phyloP scores from a whole-genome alignment of 768 basidiomycete species.

The Suillus placidus region DNA sequence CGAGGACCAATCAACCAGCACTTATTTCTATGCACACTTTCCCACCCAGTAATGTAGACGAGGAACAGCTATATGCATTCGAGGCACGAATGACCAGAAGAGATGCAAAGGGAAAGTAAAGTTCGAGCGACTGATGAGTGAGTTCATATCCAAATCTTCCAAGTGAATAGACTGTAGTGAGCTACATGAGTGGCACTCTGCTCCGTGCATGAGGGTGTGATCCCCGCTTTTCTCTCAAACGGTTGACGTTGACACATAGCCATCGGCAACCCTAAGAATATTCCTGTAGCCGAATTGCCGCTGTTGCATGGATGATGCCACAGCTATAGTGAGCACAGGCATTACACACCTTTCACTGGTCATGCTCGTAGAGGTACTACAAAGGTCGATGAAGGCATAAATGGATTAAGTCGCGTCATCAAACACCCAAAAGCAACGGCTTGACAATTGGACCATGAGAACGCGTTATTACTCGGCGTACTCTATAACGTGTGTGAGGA shows the following conservation, averaged over 20 bases:
- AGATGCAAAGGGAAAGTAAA: not conserved
- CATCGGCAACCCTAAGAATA: conserved; percentile 2
- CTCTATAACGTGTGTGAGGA: not conserved
- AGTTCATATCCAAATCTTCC: not conserved
- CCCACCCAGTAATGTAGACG: not conserved
- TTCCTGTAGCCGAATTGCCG: not conserved
- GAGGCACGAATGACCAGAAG: not conserved
- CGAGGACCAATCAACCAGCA: no score
- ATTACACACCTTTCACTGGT: not conserved
- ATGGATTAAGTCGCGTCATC: not conserved
- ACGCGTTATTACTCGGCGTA: not conserved
- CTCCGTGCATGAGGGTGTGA: not conserved
- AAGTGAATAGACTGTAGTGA: not conserved
- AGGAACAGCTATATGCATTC: not conserved
- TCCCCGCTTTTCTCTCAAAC: not conserved
- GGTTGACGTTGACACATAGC: not conserved
- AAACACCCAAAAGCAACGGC: not conserved
- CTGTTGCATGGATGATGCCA: not conserved
- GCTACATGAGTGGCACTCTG: not conserved
- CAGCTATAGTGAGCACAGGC: not conserved
- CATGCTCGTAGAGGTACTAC: not conserved
- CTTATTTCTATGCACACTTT: not conserved
- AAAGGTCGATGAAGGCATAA: not conserved
- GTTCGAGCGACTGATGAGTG: not conserved
- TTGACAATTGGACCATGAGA: not conserved